Percentiles rank a stretch among this genome's conserved stretches.
Evolutionary conservation across 2,329 filamentous ascomycete species (phyloP).

Genomic region (Venturia asperata): DNA sequence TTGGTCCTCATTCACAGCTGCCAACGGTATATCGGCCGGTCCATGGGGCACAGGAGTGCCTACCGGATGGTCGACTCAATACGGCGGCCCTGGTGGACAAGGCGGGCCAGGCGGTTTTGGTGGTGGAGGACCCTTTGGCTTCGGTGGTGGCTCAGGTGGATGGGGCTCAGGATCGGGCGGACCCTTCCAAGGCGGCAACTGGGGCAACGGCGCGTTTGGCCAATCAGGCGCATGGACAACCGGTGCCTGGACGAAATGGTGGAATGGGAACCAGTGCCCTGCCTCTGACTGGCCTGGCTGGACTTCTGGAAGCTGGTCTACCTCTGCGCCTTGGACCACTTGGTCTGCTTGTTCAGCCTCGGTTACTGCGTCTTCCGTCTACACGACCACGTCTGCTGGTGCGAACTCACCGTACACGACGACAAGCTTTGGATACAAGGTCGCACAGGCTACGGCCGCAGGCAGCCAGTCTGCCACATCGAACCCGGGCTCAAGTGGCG

Average conservation of each 20-base stretch:
- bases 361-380: constrained; percentile 18
- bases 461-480: neutral
- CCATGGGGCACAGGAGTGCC: constrained; percentile 18
- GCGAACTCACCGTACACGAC: constrained; percentile 1
- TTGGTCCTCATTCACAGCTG: constrained; percentile 17
- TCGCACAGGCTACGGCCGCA: constrained; percentile 16
- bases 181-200: constrained; percentile 10
- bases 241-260: constrained; percentile 21
- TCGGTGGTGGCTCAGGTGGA: constrained; percentile 18
- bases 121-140: constrained; percentile 9
- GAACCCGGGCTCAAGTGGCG: neutral
- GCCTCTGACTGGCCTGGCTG: constrained; percentile 20
- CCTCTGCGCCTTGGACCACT: constrained; percentile 19
- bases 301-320: constrained; percentile 20
- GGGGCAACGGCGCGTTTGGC: constrained; percentile 15
- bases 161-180: constrained; percentile 11
- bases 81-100: constrained; percentile 1
- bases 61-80: constrained; percentile 12
- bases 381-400: constrained; percentile 17
- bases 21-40: constrained; percentile 5
- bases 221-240: constrained; percentile 20
- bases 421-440: constrained; percentile 20
- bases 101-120: constrained; percentile 17
- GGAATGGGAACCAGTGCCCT: constrained; percentile 18
- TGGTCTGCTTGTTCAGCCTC: constrained; percentile 20